Conservation (phyloP, 169 alveolate species). For the Cystoisospora suis region DNA sequence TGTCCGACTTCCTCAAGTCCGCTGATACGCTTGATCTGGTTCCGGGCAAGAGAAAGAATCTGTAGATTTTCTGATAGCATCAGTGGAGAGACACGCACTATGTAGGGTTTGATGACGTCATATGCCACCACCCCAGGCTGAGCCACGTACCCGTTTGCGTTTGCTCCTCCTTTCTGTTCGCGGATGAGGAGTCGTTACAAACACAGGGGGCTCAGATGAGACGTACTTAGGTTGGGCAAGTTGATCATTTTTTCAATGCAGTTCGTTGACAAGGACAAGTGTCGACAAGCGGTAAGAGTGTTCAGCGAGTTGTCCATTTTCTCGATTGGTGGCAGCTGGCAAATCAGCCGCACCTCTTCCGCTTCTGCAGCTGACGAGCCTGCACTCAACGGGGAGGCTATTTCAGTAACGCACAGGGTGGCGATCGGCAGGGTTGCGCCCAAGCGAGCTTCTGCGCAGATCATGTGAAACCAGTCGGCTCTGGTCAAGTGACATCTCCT, state of each 20-base stretch:
- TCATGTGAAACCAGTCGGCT: no score
- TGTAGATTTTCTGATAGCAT: constrained; percentile 67
- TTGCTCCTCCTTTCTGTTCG: no score
- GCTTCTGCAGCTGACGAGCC: constrained; percentile 77
- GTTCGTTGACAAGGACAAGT: constrained; percentile 85
- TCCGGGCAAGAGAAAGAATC: constrained; percentile 87
- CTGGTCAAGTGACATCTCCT: no score
- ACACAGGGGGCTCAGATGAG: not conserved
- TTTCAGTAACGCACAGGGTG: no score
- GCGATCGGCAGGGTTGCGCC: no score
- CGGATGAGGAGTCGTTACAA: no score
- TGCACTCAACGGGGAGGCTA: no score
- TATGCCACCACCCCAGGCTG: no score
- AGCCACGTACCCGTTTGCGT: no score
- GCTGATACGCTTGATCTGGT: constrained; percentile 82
- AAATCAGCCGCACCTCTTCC: constrained; percentile 72
- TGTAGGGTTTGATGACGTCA: not conserved
- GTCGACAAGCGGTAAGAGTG: constrained; percentile 80
- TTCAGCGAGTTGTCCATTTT: constrained; percentile 84
- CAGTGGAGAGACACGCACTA: no score
- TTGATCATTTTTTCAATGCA: constrained; percentile 85
- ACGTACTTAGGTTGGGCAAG: constrained; percentile 76
- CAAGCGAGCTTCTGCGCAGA: no score
- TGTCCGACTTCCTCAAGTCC: constrained; percentile 89
- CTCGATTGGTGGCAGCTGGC: constrained; percentile 83